Conservation (phyloP, 768 basidiomycete genomes). For the Psilocybe cyanescens region DNA sequence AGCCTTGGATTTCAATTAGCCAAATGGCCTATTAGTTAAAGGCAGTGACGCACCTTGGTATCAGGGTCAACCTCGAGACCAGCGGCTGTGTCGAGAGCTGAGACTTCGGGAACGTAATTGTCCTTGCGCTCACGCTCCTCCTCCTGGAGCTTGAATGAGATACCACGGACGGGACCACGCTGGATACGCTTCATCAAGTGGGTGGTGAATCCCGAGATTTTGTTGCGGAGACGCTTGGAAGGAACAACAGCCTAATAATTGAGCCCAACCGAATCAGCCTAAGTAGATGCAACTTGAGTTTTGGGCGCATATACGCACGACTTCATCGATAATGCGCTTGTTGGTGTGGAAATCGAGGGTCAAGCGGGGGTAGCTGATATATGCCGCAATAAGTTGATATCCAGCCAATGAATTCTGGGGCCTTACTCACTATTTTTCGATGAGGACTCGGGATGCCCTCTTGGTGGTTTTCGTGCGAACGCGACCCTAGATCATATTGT, state of each 20-base stretch:
- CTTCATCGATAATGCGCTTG: slow-evolving; percentile 99
- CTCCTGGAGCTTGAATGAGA: slow-evolving; percentile 99
- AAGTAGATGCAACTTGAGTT: neutral
- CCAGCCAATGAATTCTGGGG: neutral
- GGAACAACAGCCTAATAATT: slow-evolving; percentile 83
- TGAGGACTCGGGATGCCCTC: slow-evolving; percentile 97
- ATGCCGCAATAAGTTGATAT: neutral
- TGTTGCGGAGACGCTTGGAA: slow-evolving; percentile 99
- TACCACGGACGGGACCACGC: slow-evolving; percentile 96
- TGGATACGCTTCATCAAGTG: slow-evolving; percentile 99
- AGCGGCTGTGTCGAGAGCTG: slow-evolving; percentile 83
- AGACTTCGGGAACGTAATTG: slow-evolving; percentile 98
- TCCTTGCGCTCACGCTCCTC: slow-evolving; percentile 99
- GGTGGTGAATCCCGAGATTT: slow-evolving; percentile 99
- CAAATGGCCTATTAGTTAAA: neutral
- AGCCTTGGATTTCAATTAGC: slow-evolving; percentile 49
- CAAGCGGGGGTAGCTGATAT: slow-evolving; percentile 90
- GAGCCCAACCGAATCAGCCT: neutral
- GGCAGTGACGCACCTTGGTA: slow-evolving; percentile 74
- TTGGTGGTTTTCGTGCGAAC: slow-evolving; percentile 99
- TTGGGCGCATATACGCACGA: slow-evolving; percentile 48
- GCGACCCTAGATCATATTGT: slow-evolving; percentile 71
- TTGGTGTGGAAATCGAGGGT: slow-evolving; percentile 99
- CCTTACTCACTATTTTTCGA: slow-evolving; percentile 93
- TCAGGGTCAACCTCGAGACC: slow-evolving; percentile 90